Percentiles rank a stretch among this genome's conserved stretches.
Conservation (phyloP, 2,329 filamentous ascomycete genomes). For the Fusarium denticulatum region DNA sequence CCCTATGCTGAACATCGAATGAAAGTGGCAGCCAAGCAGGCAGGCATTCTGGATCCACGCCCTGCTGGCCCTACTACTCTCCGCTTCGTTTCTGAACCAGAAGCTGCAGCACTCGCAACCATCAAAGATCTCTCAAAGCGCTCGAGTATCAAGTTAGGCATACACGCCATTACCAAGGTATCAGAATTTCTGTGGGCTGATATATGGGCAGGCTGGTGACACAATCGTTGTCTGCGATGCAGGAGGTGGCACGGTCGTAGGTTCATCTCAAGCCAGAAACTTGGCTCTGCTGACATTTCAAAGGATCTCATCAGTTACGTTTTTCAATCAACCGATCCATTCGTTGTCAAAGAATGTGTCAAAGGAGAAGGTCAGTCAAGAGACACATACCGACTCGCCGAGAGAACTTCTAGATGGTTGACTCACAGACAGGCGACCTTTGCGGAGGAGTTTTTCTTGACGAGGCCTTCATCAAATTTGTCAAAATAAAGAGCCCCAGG, state of each 20-base stretch:
- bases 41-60: constrained; percentile 23
- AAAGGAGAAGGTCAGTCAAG: constrained; percentile 48
- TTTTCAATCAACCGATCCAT: constrained; percentile 34
- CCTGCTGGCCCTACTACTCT: constrained; percentile 45
- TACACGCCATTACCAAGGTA: no score
- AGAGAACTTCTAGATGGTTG: accelerated
- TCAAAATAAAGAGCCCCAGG: constrained; percentile 39
- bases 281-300: accelerated
- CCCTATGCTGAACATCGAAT: constrained; percentile 50
- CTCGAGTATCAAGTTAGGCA: constrained; percentile 31
- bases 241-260: constrained; percentile 50
- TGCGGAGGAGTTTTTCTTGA: constrained; percentile 55
- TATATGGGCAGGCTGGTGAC: constrained; percentile 15
- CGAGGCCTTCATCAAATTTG: constrained; percentile 46
- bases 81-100: constrained; percentile 55
- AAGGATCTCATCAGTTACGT: constrained; percentile 57
- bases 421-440: constrained; percentile 44
- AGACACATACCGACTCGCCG: accelerated
- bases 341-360: constrained; percentile 50
- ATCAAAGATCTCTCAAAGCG: constrained; percentile 44
- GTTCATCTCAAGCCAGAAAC: background rate
- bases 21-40: constrained; percentile 19
- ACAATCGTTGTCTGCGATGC: constrained; percentile 51
- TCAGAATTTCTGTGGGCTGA: no score
- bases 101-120: constrained; percentile 55